Evolutionary conservation across 768 basidiomycete genomes (phyloP).

Genomic region (Leccinum uliginosum): DNA sequence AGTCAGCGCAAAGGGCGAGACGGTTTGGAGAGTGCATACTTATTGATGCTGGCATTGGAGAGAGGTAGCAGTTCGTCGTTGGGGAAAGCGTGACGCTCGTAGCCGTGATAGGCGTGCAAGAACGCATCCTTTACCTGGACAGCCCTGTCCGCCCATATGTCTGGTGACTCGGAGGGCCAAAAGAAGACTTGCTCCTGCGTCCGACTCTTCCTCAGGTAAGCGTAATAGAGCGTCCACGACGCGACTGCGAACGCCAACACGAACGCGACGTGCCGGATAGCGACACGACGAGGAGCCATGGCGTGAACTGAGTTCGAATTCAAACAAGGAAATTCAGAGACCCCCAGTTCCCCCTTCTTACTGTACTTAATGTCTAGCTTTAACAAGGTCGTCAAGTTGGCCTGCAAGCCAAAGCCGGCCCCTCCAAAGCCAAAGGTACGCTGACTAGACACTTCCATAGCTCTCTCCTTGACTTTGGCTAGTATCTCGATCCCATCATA

Average conservation of each 20-base stretch:
- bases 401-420: slow-evolving; percentile 95
- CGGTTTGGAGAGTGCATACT: slow-evolving; percentile 36
- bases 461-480: not conserved
- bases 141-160: slow-evolving; percentile 51
- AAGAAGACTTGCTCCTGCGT: slow-evolving; percentile 11
- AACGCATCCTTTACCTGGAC: slow-evolving; percentile 58
- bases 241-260: slow-evolving; percentile 9
- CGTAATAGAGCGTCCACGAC: slow-evolving; percentile 20
- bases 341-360: not conserved
- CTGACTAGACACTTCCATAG: not conserved
- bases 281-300: slow-evolving; percentile 14
- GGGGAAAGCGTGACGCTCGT: slow-evolving; percentile 56
- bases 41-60: slow-evolving; percentile 42
- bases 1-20: not conserved
- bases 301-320: slow-evolving; percentile 25
- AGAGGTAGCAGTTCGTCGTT: slow-evolving; percentile 61
- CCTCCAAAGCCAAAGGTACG: slow-evolving; percentile 92
- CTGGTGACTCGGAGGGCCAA: slow-evolving; percentile 27
- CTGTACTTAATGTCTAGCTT: slow-evolving; percentile 58
- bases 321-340: slow-evolving; percentile 3
- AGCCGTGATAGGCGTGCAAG: slow-evolving; percentile 63
- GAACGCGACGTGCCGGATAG: slow-evolving; percentile 23
- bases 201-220: not conserved
- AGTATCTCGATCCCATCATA: slow-evolving; percentile 97
- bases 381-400: slow-evolving; percentile 92